Evolutionary conservation across 2,329 filamentous ascomycete species (phyloP), one percentile per base, ranked within the genome.

Genomic region (Botrytis aclada): DNA sequence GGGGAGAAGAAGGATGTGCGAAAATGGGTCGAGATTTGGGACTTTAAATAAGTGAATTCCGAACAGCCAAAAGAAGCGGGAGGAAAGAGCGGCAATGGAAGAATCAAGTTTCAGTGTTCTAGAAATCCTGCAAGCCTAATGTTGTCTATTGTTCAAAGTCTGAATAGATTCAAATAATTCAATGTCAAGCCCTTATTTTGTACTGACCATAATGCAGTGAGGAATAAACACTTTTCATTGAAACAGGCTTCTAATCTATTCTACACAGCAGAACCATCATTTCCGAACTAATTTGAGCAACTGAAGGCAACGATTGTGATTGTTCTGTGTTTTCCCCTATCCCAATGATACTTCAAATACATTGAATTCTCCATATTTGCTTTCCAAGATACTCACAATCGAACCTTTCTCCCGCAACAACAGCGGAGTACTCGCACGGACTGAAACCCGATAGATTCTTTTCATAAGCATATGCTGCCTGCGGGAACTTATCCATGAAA

Each of bases 31-130:
- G 32, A 60, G 32, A 22, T 41, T 43, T 43, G 12, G 12, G 22
- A 69, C 32, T 32, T 72, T 67, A 67, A 72, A 58, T 72, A 47
- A 45, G 54, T 47, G 47, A 72, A 58, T 72, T 25, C 0, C 7
- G 22, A 41, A n/a, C 20, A 41, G 29, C 8, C 9, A 58, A 43
- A 45, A 61, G 2, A 32, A 61, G n/a, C 54, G 18, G n/a, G 12
- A 70, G 20, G 32, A 45, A 61, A 70, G 67, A n/a, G 37, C n/a
- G 9, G 20, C 47, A 41, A 67, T 25, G n/a, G 34, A 3, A 41
- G 32, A 67, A 67, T 41, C 47, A 56, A 12, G 47, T 67, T 56
- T 39, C n/a, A 16, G 9, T 32, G 32, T 4, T 22, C 25, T 29
- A 54, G 32, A 34, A 14, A 29, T 54, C 16, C 32, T 66, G 22